Evolutionary conservation across 192 early-diverging fungal species (phyloP).

Genomic region (Coemansia sp.): DNA sequence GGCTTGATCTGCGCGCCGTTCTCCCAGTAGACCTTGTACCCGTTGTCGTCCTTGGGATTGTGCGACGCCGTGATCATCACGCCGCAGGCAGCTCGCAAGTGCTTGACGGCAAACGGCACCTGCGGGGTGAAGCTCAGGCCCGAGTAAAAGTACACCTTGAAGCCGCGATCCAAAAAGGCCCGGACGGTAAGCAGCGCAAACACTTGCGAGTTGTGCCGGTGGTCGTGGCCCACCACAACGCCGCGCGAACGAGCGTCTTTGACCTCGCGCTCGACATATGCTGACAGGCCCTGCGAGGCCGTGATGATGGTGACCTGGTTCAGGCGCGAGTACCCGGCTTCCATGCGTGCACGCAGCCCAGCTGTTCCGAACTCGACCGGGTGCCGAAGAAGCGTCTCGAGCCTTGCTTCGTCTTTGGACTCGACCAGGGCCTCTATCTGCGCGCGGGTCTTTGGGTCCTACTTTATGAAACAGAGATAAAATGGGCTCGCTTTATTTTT

Average conservation of each 20-base stretch:
- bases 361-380: conserved; percentile 85
- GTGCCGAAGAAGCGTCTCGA: conserved; percentile 36
- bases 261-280: conserved; percentile 62
- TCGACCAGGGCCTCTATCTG: conserved; percentile 42
- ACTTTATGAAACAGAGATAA: not conserved
- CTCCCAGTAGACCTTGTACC: conserved; percentile 85
- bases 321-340: conserved; percentile 89
- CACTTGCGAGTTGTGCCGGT: conserved; percentile 78
- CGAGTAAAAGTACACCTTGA: conserved; percentile 76
- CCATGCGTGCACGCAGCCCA: conserved; percentile 88
- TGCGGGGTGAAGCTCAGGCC: conserved; percentile 80
- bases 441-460: conserved; percentile 41
- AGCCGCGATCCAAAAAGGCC: conserved; percentile 72
- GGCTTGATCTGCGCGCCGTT: conserved; percentile 92
- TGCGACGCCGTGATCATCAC: conserved; percentile 97
- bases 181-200: conserved; percentile 84
- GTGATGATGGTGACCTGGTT: conserved; percentile 92
- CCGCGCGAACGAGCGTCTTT: conserved; percentile 62
- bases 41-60: conserved; percentile 93
- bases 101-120: conserved; percentile 80
- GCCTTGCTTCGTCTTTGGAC: conserved; percentile 14
- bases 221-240: conserved; percentile 91
- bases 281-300: conserved; percentile 81
- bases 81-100: conserved; percentile 68
- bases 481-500: not conserved